Evolutionary conservation across 2,329 filamentous ascomycete species (phyloP), one percentile per base, ranked within the genome.

Genomic region (Cordyceps farinosa): DNA sequence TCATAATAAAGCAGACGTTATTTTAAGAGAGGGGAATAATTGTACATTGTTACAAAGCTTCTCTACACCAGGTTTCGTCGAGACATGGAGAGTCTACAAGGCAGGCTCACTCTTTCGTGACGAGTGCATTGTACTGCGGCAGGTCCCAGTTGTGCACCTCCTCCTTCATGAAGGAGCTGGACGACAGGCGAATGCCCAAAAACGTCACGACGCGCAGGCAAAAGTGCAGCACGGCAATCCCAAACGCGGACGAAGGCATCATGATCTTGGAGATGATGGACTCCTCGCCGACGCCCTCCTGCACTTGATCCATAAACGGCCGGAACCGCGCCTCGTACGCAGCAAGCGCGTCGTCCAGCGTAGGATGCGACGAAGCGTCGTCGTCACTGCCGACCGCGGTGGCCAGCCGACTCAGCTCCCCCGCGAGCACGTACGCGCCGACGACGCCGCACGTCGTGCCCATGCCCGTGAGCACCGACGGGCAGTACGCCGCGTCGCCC

Each of bases 391-490:
- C 72, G 75, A 22, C 7, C 76, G 3, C 70, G 22, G 22, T 22
- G 22, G 22, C 68, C 30, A 54, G 40, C 32, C 34, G 32, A 30
- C 70, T 69, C 15, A 83, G 71, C 71, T 85, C 84, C 2, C 85
- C 85, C 0, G 84, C 84, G 4, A 88, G 74, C 2, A 85, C 71
- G 67, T 87, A 87, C 0, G 83, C 82, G 0, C 80, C 80, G 0
- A 82, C 69, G 0, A 87, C 68, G 0, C 79, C 78, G 0, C 75
- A 67, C 1, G 79, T 80, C 0, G 82, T 84, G 0, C 84, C 84
- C 73, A 81, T 78, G 0, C 84, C 85, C 0, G 79, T 81, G 4
- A 80, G 65, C 0, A 79, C 76, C 0, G 78, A 76, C 0, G 83
- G 81, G 30, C 78, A 80, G 67, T 79, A 81, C 0, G 73, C 83